Evolutionary conservation across 441 rosid genomes (phyloP).

Genomic region (Macaranga tanarius): DNA sequence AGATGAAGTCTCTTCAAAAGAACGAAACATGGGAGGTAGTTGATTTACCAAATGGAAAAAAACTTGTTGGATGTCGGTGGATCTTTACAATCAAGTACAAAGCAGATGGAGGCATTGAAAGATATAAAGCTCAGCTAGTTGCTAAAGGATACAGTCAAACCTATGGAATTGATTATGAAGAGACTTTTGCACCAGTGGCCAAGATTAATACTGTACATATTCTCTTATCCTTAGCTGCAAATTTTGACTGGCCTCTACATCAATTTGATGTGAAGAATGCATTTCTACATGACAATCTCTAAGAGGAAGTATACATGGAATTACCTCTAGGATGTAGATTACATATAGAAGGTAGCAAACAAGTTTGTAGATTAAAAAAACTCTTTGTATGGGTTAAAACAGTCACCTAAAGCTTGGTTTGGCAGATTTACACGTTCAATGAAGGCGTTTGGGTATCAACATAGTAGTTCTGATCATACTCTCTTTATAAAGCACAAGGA

Average conservation of each 20-base stretch:
- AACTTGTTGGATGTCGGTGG: background rate
- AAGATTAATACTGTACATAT: background rate
- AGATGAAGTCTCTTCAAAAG: slow-evolving; percentile 2
- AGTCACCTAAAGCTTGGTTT: background rate
- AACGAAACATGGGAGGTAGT: background rate
- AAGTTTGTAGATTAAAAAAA: background rate
- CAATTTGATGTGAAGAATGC: slow-evolving; percentile 5
- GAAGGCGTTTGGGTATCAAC: background rate
- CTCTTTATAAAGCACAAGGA: background rate
- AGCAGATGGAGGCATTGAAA: background rate
- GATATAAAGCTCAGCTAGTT: background rate
- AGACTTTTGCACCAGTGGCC: background rate
- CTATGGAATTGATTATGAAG: background rate
- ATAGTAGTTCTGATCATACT: background rate
- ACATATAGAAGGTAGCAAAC: background rate
- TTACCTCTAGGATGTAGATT: background rate
- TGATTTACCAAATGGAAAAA: background rate
- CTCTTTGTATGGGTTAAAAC: background rate
- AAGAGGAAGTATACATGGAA: background rate
- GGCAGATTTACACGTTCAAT: background rate
- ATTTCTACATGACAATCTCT: background rate
- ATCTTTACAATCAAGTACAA: background rate
- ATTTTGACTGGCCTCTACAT: background rate
- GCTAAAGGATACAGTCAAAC: background rate
- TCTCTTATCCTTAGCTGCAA: background rate